Evolutionary conservation across 2,329 filamentous ascomycete species (phyloP).

Genomic region (Talaromyces albobiverticillius): DNA sequence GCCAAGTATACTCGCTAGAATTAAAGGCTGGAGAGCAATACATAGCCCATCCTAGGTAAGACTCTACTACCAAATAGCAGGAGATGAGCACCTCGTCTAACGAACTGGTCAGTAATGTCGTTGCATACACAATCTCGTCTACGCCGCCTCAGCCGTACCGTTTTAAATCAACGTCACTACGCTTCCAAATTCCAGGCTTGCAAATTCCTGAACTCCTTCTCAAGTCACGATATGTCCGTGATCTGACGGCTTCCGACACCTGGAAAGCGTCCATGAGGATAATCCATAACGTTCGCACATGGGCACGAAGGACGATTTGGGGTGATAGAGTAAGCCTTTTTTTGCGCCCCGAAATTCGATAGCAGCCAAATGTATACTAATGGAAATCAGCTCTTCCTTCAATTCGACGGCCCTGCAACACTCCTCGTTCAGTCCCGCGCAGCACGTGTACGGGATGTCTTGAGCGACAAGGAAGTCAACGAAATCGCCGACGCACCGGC

Average conservation of each 20-base stretch:
- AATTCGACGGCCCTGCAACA: slow-evolving; percentile 82
- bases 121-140: slow-evolving; percentile 79
- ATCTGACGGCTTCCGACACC: slow-evolving; percentile 66
- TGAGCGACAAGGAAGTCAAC: slow-evolving; percentile 77
- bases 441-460: slow-evolving; percentile 70
- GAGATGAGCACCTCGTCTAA: neutral
- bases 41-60: slow-evolving; percentile 73
- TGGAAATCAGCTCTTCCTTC: slow-evolving; percentile 66
- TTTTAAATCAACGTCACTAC: slow-evolving; percentile 72
- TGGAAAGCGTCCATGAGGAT: slow-evolving; percentile 69
- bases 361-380: neutral
- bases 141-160: slow-evolving; percentile 78
- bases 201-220: slow-evolving; percentile 64
- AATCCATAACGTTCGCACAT: slow-evolving; percentile 69
- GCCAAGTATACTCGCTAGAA: slow-evolving; percentile 83
- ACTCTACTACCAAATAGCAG: neutral
- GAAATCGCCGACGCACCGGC: slow-evolving; percentile 83
- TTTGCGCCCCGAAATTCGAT: neutral
- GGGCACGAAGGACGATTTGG: slow-evolving; percentile 80
- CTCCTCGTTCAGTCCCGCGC: slow-evolving; percentile 87
- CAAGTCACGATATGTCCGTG: slow-evolving; percentile 68
- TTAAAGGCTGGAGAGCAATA: slow-evolving; percentile 83
- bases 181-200: slow-evolving; percentile 72
- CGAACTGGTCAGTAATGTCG: slow-evolving; percentile 63
- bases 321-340: slow-evolving; percentile 66